Evolutionary conservation across 768 basidiomycete genomes (phyloP).

Genomic region (Guyanaporus albipodus): DNA sequence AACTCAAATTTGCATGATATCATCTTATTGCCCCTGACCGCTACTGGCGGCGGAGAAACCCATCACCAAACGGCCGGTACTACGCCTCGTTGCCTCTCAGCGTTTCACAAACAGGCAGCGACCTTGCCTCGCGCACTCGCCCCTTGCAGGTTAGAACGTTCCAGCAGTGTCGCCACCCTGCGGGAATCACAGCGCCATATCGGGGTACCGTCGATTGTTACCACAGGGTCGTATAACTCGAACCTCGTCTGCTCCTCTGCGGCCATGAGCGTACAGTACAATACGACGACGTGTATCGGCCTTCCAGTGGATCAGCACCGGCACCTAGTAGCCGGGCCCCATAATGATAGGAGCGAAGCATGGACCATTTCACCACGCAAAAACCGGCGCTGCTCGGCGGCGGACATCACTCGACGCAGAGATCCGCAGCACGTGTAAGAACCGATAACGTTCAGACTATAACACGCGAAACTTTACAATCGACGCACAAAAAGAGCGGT

Average conservation of each 20-base stretch:
- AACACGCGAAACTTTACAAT: conserved; percentile 10
- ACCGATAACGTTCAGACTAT: conserved; percentile 6
- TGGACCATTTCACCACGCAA: not conserved
- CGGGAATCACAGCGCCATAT: too few species aligned
- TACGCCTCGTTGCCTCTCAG: too few species aligned
- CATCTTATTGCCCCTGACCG: conserved; percentile 7
- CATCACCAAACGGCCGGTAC: too few species aligned
- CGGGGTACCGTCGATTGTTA: too few species aligned
- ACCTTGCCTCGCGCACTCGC: not conserved
- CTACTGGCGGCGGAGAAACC: not conserved
- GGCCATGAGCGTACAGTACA: too few species aligned
- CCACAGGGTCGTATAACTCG: not conserved
- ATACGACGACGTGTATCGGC: too few species aligned
- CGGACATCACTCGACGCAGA: conserved; percentile 12
- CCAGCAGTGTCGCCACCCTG: too few species aligned
- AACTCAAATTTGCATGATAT: conserved; percentile 1
- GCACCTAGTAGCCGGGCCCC: too few species aligned
- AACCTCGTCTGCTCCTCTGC: not conserved
- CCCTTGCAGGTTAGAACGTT: not conserved
- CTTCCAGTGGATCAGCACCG: too few species aligned
- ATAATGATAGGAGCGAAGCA: not conserved
- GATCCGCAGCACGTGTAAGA: conserved; percentile 7
- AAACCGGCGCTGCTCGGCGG: conserved; percentile 8
- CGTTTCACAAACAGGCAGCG: not conserved
- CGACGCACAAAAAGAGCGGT: not conserved